Conservation (phyloP, 345 rosid genomes). For the Salix suchowensis region DNA sequence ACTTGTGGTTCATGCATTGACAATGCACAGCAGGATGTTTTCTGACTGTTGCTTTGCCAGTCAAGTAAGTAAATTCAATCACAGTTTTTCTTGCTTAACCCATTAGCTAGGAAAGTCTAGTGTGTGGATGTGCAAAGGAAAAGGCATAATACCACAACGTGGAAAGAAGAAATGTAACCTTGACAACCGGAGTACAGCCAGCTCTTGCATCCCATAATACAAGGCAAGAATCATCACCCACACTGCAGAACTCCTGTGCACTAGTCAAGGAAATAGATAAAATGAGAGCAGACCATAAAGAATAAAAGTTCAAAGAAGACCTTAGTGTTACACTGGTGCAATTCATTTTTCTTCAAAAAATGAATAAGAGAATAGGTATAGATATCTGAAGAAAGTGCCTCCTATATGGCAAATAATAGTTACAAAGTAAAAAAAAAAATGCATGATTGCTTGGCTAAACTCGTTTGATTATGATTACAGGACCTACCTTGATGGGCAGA, state of each 20-base stretch:
- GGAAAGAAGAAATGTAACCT: constrained; percentile 31
- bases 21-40: no score
- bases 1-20: no score
- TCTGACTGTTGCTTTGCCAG: no score
- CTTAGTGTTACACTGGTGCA: not conserved
- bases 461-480: constrained; percentile 1
- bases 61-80: no score
- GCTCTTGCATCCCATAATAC: constrained; percentile 64
- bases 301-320: not conserved
- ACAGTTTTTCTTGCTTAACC: no score
- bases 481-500: constrained; percentile 59
- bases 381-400: not conserved
- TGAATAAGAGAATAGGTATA: not conserved
- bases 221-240: constrained; percentile 74
- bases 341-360: not conserved
- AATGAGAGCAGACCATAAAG: not conserved
- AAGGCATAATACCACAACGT: not conserved
- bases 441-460: not conserved
- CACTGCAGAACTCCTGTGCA: constrained; percentile 60
- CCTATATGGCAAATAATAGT: not conserved
- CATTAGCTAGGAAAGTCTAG: not conserved
- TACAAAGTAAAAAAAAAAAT: not conserved
- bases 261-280: constrained; percentile 16
- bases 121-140: not conserved
- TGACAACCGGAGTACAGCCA: constrained; percentile 48